These are phyloP conservation scores for Gliomastix tumulicola DNA, from an alignment of 2,329 filamentous ascomycete species.

Conservation along the genomic window DNA sequence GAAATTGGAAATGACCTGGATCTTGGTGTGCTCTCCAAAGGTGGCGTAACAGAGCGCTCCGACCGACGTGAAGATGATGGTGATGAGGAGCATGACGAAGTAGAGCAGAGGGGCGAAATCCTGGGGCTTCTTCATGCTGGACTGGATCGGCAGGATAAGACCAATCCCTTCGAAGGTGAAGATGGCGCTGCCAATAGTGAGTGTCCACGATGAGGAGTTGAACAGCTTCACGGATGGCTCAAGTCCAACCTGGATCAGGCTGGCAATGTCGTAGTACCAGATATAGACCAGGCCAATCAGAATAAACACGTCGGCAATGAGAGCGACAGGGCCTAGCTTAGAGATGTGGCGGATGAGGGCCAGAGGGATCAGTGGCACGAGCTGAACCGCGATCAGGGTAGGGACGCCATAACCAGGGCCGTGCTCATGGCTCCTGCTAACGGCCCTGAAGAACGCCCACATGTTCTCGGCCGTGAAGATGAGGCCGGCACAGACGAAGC, in stretches of 20 bases:
- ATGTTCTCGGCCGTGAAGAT: slow-evolving; percentile 75
- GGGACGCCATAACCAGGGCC: slow-evolving; percentile 38
- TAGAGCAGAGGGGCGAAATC: slow-evolving; percentile 60
- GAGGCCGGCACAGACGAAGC: slow-evolving; percentile 71
- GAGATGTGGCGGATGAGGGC: slow-evolving; percentile 68
- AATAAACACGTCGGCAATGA: slow-evolving; percentile 68
- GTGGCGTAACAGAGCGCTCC: slow-evolving; percentile 69
- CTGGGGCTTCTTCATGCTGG: slow-evolving; percentile 64
- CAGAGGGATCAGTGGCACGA: slow-evolving; percentile 58
- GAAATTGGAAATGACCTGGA: slow-evolving; percentile 71
- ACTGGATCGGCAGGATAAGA: slow-evolving; percentile 69
- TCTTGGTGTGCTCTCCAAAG: slow-evolving; percentile 61
- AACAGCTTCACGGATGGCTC: slow-evolving; percentile 58
- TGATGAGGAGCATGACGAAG: slow-evolving; percentile 66
- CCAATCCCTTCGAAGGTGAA: slow-evolving; percentile 77
- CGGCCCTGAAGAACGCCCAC: slow-evolving; percentile 58
- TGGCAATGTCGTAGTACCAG: slow-evolving; percentile 61
- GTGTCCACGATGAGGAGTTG: slow-evolving; percentile 61
- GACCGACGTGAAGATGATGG: slow-evolving; percentile 64
- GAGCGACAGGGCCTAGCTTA: slow-evolving; percentile 61
- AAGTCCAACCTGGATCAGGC: slow-evolving; percentile 48
- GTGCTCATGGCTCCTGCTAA: too few species aligned
- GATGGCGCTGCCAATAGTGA: slow-evolving; percentile 67
- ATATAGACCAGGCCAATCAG: slow-evolving; percentile 65
- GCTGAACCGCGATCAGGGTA: slow-evolving; percentile 58